Evolutionary conservation across 371 early-diverging fungal species (phyloP).

Genomic region (Mucor velutinosus): DNA sequence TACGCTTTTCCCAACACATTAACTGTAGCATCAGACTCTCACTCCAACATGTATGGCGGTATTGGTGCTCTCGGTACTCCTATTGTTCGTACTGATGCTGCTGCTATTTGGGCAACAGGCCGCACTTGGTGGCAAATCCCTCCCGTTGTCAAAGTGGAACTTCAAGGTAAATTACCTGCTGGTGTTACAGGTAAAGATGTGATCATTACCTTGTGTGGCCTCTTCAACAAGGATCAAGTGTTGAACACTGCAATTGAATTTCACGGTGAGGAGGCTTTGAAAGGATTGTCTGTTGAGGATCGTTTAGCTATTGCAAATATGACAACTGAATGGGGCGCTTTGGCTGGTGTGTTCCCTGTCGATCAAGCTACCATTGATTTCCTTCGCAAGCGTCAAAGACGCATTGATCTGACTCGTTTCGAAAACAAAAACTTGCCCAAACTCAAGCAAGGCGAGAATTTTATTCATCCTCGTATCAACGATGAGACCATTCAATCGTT

Average conservation of each 20-base stretch:
- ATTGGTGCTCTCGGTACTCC: constrained; percentile 94
- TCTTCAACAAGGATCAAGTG: constrained; percentile 87
- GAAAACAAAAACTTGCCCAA: constrained; percentile 51
- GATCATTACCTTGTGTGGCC: constrained; percentile 88
- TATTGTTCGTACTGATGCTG: constrained; percentile 95
- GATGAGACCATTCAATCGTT: constrained; percentile 59
- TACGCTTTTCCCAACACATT: constrained; percentile 92
- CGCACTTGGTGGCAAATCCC: constrained; percentile 98
- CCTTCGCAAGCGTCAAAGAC: constrained; percentile 66
- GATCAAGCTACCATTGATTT: constrained; percentile 78
- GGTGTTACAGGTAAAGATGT: constrained; percentile 96
- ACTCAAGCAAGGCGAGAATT: constrained; percentile 40
- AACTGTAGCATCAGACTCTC: constrained; percentile 96
- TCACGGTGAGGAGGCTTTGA: constrained; percentile 71
- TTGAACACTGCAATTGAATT: constrained; percentile 95
- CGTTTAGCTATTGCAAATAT: constrained; percentile 95
- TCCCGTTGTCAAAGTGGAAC: constrained; percentile 85
- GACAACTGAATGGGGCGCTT: constrained; percentile 99
- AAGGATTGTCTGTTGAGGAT: constrained; percentile 78
- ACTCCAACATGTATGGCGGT: constrained; percentile 98
- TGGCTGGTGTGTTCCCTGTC: constrained; percentile 94
- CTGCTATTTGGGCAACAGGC: constrained; percentile 96
- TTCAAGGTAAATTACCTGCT: constrained; percentile 69
- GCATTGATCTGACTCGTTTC: constrained; percentile 57
- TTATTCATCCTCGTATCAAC: constrained; percentile 78